These are phyloP conservation scores for Tetracladium setigerum DNA, from an alignment of 495 filamentous ascomycete species.

Conservation along the genomic window DNA sequence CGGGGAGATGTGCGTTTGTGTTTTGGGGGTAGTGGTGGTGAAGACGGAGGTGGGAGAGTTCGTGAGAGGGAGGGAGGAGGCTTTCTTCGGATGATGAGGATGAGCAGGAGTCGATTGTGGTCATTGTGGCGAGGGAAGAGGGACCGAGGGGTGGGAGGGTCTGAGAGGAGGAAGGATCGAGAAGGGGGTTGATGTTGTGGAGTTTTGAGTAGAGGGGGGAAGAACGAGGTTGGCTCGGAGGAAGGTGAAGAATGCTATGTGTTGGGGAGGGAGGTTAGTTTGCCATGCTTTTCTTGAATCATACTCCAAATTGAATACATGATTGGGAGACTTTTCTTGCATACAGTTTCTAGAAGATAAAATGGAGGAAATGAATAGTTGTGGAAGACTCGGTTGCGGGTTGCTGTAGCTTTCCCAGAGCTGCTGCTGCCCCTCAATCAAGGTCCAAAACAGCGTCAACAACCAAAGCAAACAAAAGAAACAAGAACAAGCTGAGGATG, in stretches of 20 bases:
- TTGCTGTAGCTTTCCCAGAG: too few species aligned
- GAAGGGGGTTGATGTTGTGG: constrained; percentile 20
- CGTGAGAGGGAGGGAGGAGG: constrained; percentile 3
- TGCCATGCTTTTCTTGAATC: too few species aligned
- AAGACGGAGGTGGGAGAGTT: neutral
- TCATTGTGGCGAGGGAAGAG: constrained; percentile 32
- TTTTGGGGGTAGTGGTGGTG: constrained; percentile 22
- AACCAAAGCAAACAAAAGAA: too few species aligned
- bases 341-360: too few species aligned
- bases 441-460: too few species aligned
- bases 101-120: neutral
- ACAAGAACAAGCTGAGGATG: too few species aligned
- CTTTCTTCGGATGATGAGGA: constrained; percentile 16
- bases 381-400: too few species aligned
- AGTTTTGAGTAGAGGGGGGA: constrained; percentile 25
- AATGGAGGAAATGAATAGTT: too few species aligned
- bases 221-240: constrained; percentile 48
- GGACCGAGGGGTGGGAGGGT: constrained; percentile 26
- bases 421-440: too few species aligned
- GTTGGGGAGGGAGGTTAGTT: neutral
- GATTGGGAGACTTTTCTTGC: too few species aligned
- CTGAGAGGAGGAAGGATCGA: constrained; percentile 20
- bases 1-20: constrained; percentile 33
- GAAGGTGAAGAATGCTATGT: constrained; percentile 47
- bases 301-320: too few species aligned